Base-by-base conservation (phyloP, 2,329 filamentous ascomycete species). In the Anisogramma anomala region DNA sequence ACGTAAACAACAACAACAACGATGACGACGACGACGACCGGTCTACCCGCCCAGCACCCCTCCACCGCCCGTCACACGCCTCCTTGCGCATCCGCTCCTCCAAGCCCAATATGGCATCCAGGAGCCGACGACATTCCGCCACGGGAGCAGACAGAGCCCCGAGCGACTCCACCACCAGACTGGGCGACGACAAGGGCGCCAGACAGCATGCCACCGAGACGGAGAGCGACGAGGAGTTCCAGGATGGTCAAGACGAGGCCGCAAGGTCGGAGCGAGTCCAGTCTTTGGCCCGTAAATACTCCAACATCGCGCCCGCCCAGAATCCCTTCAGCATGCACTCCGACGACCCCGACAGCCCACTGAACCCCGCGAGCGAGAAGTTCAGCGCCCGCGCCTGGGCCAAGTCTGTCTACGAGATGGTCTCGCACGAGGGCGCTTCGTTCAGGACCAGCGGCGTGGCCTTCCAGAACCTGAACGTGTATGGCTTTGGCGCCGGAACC, bases 381-480 rank as follows among this genome's bases (percentile, higher is more conserved):
- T 76, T 76, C 56, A 67, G 60, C 43, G 63, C 67, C n/a, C 60
- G 63, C 17, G 59, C 61, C 3, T 82, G 79, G 79, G 72, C 73
- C 44, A 77, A 72, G 61, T 64, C 73, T 25, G 56, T 81, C 8
- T 69, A 77, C 23, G 65, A 67, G 46, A 59, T 74, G 46, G 63
- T 67, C 33, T 64, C 66, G 23, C 65, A 60, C 46, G 68, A 72
- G 43, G 77, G 73, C 39, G 64, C 67, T 48, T 55, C 60, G 11
- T 76, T 76, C 56, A 71, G 79, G 51, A 74, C 72, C 11, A 69
- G 74, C 1, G 80, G 81, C 34, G 67, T 85, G 33, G 67, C 70
- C 37, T 84, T 80, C 62, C 71, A 74, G 57, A 71, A 83, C 53
- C 64, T 85, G 42, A 82, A 74, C 46, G 77, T 83, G 4, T 75